Percentiles rank a stretch among this genome's conserved stretches.
Evolutionary conservation across 2,329 filamentous ascomycete species (phyloP).

Genomic region (Xylaria sp.): DNA sequence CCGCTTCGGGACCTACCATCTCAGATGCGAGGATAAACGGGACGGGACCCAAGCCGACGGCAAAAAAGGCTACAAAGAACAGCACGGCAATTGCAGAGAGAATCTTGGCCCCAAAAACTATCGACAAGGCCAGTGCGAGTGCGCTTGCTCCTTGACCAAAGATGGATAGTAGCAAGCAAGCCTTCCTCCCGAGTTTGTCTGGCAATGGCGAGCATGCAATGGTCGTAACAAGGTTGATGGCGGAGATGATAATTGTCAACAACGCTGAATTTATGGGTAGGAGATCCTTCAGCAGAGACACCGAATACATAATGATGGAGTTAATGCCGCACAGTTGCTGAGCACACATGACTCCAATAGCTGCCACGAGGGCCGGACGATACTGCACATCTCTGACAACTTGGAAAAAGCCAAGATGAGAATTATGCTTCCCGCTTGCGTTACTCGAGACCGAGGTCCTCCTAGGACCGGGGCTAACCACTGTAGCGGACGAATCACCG

Average conservation of each 20-base stretch:
- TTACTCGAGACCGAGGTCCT: conserved; percentile 43
- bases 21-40: conserved; percentile 95
- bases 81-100: conserved; percentile 85
- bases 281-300: conserved; percentile 84
- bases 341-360: conserved; percentile 89
- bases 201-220: conserved; percentile 83
- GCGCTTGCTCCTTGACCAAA: conserved; percentile 85
- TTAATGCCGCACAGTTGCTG: conserved; percentile 97
- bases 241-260: conserved; percentile 87
- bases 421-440: conserved; percentile 40
- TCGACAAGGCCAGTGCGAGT: conserved; percentile 81
- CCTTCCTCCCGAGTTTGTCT: conserved; percentile 88
- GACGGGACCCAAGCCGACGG: conserved; percentile 89
- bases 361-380: conserved; percentile 80
- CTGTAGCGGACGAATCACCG: conserved; percentile 48
- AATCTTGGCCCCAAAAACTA: conserved; percentile 76
- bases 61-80: conserved; percentile 89
- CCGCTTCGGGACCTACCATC: conserved; percentile 88
- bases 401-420: conserved; percentile 69
- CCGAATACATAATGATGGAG: conserved; percentile 98
- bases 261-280: conserved; percentile 84
- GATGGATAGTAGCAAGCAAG: conserved; percentile 84
- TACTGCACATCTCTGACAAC: conserved; percentile 76
- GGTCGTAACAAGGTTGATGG: conserved; percentile 87
- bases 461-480: conserved; percentile 38